Evolutionary conservation across 106 monocot genomes (phyloP).

Genomic region (Allium sativum): DNA sequence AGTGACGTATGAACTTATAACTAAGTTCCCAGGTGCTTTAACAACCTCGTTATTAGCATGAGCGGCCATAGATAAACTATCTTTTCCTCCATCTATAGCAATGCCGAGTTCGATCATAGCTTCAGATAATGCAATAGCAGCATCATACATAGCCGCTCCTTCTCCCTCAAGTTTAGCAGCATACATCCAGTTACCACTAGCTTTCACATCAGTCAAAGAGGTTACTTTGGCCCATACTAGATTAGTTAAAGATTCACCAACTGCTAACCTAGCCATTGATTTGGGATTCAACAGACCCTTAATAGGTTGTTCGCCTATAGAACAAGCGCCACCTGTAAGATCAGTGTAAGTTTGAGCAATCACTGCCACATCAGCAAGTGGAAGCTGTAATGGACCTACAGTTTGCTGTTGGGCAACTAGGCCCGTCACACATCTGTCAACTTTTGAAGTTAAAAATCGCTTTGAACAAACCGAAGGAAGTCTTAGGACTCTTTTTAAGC

Average conservation of each 20-base stretch:
- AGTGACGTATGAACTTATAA: constrained; percentile 81
- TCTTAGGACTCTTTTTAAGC: constrained; percentile 55
- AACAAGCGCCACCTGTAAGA: constrained; percentile 82
- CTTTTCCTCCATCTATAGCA: constrained; percentile 99
- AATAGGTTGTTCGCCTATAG: constrained; percentile 91
- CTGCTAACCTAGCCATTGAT: constrained; percentile 79
- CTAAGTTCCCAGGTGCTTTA: constrained; percentile 92
- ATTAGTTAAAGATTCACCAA: constrained; percentile 97
- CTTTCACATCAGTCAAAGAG: constrained; percentile 82
- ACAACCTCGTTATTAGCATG: constrained; percentile 62
- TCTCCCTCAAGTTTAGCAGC: constrained; percentile 97
- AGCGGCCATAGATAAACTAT: constrained; percentile 98
- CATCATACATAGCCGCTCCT: constrained; percentile 97
- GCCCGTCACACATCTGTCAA: constrained; percentile 91
- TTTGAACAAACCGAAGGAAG: constrained; percentile 94
- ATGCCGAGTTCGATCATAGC: constrained; percentile 95
- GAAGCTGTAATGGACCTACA: constrained; percentile 81
- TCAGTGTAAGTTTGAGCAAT: constrained; percentile 67
- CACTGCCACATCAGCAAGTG: constrained; percentile 88
- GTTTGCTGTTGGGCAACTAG: constrained; percentile 96
- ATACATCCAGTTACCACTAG: constrained; percentile 99
- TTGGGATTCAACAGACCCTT: constrained; percentile 75
- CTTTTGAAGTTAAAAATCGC: constrained; percentile 89
- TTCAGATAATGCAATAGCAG: constrained; percentile 71
- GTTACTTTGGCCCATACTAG: constrained; percentile 93